Evolutionary conservation across 2,329 filamentous ascomycete genomes (phyloP).

Genomic region (Calonectria henricotiae): DNA sequence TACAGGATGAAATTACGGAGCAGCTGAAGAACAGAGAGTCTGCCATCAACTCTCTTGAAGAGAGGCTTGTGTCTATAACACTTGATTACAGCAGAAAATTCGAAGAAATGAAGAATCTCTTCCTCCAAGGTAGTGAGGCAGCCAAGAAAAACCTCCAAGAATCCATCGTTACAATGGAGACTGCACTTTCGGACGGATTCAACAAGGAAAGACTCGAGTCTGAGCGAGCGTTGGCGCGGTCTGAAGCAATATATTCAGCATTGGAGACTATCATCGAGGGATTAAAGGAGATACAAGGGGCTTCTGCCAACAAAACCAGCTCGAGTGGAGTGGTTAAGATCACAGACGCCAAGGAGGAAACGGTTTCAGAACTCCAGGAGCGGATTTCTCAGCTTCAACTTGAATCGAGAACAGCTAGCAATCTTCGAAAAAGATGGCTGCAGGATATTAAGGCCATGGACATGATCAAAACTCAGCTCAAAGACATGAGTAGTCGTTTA

Average conservation of each 20-base stretch:
- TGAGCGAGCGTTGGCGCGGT: slow-evolving; percentile 40
- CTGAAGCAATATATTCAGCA: slow-evolving; percentile 35
- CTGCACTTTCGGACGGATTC: slow-evolving; percentile 48
- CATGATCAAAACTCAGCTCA: slow-evolving; percentile 48
- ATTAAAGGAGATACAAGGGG: slow-evolving; percentile 42
- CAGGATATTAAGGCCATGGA: slow-evolving; percentile 53
- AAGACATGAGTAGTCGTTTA: slow-evolving; percentile 46
- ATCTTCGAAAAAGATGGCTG: slow-evolving; percentile 51
- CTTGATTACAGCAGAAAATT: slow-evolving; percentile 45
- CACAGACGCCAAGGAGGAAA: slow-evolving; percentile 39
- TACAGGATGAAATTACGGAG: slow-evolving; percentile 41
- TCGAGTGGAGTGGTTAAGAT: slow-evolving; percentile 14
- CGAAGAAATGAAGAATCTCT: slow-evolving; percentile 37
- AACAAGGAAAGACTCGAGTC: slow-evolving; percentile 44
- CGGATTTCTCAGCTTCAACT: slow-evolving; percentile 48
- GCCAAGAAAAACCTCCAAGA: slow-evolving; percentile 42
- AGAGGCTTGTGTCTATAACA: slow-evolving; percentile 41
- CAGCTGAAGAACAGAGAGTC: slow-evolving; percentile 45
- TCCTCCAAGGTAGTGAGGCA: slow-evolving; percentile 37
- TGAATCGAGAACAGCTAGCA: slow-evolving; percentile 40
- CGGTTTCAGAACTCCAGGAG: slow-evolving; percentile 36
- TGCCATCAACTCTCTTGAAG: slow-evolving; percentile 46
- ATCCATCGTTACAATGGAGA: slow-evolving; percentile 44
- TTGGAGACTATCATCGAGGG: slow-evolving; percentile 48
- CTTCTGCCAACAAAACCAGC: not conserved